Evolutionary conservation across 2,329 filamentous ascomycete genomes (phyloP).

Genomic region (Colletotrichum salicis): DNA sequence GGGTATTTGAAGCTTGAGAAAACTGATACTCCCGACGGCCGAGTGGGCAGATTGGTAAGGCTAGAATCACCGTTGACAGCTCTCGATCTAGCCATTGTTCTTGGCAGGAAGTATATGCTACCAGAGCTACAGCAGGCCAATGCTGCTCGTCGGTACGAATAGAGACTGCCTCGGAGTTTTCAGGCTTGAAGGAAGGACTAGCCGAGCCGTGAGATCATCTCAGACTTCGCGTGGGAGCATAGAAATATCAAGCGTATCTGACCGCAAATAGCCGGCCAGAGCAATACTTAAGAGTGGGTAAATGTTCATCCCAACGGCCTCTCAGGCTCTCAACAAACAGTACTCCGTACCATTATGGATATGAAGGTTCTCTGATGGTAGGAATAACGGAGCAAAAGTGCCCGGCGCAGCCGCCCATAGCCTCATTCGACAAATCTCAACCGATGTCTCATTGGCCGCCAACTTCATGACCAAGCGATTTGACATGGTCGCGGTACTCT

Average conservation of each 20-base stretch:
- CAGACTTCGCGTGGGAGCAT: background rate
- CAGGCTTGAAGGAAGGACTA: background rate
- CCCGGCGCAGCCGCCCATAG: background rate
- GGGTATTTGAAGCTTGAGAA: conserved; percentile 1
- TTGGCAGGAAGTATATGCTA: background rate
- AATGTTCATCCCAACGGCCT: background rate
- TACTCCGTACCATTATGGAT: background rate
- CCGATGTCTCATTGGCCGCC: background rate
- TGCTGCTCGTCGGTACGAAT: background rate
- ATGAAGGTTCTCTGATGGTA: background rate
- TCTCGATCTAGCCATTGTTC: background rate
- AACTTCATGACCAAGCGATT: background rate
- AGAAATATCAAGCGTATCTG: background rate
- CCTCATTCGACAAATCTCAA: background rate
- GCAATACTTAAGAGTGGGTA: background rate
- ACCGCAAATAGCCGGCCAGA: background rate
- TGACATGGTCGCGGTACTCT: background rate
- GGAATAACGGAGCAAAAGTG: background rate
- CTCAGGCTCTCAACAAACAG: background rate
- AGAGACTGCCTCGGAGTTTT: background rate
- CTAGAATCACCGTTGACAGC: background rate
- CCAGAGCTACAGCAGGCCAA: background rate
- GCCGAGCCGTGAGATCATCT: background rate
- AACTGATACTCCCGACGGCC: background rate
- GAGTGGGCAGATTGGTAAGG: background rate